Evolutionary conservation across 306 rosid species (phyloP).

Genomic region (Dalbergia cultrata): DNA sequence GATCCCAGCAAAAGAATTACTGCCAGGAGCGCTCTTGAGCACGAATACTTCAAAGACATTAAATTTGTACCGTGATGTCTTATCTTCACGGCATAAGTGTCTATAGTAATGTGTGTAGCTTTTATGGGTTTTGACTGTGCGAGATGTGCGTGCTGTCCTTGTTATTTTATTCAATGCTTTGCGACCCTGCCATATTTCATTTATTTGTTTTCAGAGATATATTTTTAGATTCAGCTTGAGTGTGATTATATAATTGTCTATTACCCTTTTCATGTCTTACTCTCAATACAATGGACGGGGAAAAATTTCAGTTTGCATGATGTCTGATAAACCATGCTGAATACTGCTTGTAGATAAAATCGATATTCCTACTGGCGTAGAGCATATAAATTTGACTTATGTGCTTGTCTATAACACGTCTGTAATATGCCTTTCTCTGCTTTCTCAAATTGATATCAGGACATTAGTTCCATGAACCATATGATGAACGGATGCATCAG

Average conservation of each 20-base stretch:
- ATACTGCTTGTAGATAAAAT: constrained; percentile 40
- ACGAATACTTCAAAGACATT: constrained; percentile 94
- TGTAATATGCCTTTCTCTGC: constrained; percentile 16
- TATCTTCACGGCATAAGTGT: constrained; percentile 59
- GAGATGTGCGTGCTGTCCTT: constrained; percentile 64
- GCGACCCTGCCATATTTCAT: constrained; percentile 46
- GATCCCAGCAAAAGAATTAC: constrained; percentile 94
- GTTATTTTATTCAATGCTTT: constrained; percentile 40
- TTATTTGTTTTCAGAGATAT: constrained; percentile 48
- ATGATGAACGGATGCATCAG: not conserved
- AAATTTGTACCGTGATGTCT: constrained; percentile 71
- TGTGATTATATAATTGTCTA: constrained; percentile 41
- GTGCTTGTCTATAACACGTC: not conserved
- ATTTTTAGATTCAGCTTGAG: constrained; percentile 38
- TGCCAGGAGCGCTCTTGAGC: constrained; percentile 95
- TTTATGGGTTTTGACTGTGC: constrained; percentile 60
- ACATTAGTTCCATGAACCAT: constrained; percentile 1
- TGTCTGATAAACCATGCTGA: constrained; percentile 26
- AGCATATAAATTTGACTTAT: constrained; percentile 33
- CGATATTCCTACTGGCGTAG: not conserved
- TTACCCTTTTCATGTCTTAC: constrained; percentile 19
- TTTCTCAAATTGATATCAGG: constrained; percentile 5
- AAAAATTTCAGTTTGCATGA: constrained; percentile 45
- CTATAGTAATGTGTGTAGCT: constrained; percentile 65
- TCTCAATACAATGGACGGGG: constrained; percentile 36